Base-by-base conservation (phyloP, 352 stramenopile genomes). In the Phytophthora kernoviae region DNA sequence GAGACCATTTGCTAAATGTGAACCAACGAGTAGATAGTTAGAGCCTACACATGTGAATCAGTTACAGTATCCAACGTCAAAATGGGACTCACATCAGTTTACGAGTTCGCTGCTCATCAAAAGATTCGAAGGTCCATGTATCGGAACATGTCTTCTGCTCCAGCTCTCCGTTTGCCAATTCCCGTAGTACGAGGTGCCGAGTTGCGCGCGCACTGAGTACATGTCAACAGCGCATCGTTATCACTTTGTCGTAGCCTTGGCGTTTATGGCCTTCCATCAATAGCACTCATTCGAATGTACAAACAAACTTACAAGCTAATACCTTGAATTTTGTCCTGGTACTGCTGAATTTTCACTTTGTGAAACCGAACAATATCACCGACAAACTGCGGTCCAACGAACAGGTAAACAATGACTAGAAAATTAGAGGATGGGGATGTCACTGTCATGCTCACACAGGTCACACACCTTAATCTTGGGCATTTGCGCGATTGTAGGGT, bases 331-430 rank as follows among this genome's bases (percentile, higher is more conserved):
- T 57, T 75, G 30, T 82, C 70, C 27, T 80, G 64, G 41, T 83
- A 90, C 8, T 74, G 66, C 37, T 91, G 87, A 36, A 93, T 81
- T n/a, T 73, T 64, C 1, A 91, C 61, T 41, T 85, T 83, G 67
- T 93, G 84, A 61, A 93, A 90, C 5, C 84, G 84, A 54, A 93
- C 81, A 36, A 93, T 70, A 45, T 93, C 84, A 34, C 84, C 84
- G 20, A 89, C 77, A 34, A 75, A 79, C 84, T 93, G 46, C 30
- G 33, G 12, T 15, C 18, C 22, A 32, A 4, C 17, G 54, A 46
- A 59, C 5, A 15, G 7, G 41, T 9, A 47, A 17, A 42, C 37
- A 34, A 34, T 49, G 8, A 60, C 18, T 33, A 14, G 18, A 3
- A 24, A 12, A 41, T n/a, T 12, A 37, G 36, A 32, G 20, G 5